A percentile compares a stretch with the other conserved stretches of the same genome.
Evolutionary conservation across 768 basidiomycete genomes (phyloP).

Genomic region (Mycena vulgaris): DNA sequence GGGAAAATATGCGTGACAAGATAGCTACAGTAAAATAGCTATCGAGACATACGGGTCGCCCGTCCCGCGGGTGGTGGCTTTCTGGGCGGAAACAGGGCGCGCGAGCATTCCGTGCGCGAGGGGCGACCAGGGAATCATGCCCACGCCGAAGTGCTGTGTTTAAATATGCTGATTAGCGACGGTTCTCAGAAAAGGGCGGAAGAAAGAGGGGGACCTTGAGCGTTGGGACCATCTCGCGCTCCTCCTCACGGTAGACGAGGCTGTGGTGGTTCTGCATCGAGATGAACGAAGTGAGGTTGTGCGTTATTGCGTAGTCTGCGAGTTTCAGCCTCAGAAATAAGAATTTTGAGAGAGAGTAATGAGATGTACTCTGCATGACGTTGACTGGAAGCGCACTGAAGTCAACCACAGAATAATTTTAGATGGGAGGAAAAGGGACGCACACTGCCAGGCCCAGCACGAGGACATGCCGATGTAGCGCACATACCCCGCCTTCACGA

Average conservation of each 20-base stretch:
- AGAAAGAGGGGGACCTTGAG: too few species aligned
- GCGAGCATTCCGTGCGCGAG: constrained; percentile 53
- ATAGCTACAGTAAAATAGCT: too few species aligned
- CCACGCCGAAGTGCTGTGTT: constrained; percentile 46
- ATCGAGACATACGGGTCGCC: neutral
- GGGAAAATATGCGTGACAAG: too few species aligned
- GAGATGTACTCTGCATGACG: neutral
- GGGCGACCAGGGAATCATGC: constrained; percentile 58
- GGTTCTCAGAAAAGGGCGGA: too few species aligned
- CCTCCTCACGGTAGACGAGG: constrained; percentile 10
- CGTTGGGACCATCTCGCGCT: constrained; percentile 57
- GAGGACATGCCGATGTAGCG: neutral
- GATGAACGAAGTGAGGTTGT: constrained; percentile 66
- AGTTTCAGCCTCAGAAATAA: neutral
- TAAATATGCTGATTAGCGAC: too few species aligned
- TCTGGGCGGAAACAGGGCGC: constrained; percentile 41
- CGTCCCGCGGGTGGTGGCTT: neutral
- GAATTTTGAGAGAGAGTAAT: neutral
- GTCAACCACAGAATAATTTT: neutral
- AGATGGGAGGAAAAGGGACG: neutral
- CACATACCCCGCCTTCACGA: neutral
- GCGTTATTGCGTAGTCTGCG: neutral
- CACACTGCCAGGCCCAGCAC: neutral
- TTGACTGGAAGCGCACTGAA: too few species aligned
- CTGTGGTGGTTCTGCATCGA: constrained; percentile 53